Evolutionary conservation across 345 rosid genomes (phyloP), one percentile per base, ranked within the genome.

Genomic region (Euphorbia peplus): DNA sequence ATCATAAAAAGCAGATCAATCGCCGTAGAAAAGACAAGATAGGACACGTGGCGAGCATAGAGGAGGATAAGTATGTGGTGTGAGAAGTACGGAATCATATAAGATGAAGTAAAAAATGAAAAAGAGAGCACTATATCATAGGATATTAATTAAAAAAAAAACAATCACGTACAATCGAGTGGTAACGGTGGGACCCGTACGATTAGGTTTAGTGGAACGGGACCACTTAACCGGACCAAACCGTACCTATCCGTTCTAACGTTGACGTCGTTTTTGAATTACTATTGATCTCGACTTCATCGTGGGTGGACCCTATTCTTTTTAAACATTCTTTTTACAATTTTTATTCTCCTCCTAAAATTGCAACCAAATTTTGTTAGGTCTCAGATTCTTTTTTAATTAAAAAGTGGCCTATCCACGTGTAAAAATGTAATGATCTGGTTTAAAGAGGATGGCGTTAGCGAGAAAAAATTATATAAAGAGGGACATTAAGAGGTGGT

Each of bases 201-300:
- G 35, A 21, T 32, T 4, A 7, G 46, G 9, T 7, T 1, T 28
- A 39, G 70, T 14, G 32, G 25, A 32, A 48, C 1, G 16, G 7
- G 57, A 52, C 73, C 37, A 6, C 4, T 32, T n/a, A n/a, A n/a
- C 37, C 37, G 37, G 37, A 32, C 37, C 37, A 6, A 3, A 32
- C 37, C 73, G 73, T 70, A 70, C 73, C 60, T 70, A 60, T 62
- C 53, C 70, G 61, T 37, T 35, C 30, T 35, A 67, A 67, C 5
- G 55, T 26, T 64, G 55, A 64, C 41, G 67, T 28, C 24, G 41
- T n/a, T n/a, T n/a, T n/a, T n/a, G n/a, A n/a, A n/a, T n/a, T n/a
- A n/a, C n/a, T 3, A 47, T 18, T 50, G 28, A n/a, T 11, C 8
- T 15, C 18, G 25, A n/a, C 14, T 21, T 32, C 4, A 48, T 4